Evolutionary conservation across 73 alveolate genomes (phyloP).

Genomic region (Paramecium biaurelia): DNA sequence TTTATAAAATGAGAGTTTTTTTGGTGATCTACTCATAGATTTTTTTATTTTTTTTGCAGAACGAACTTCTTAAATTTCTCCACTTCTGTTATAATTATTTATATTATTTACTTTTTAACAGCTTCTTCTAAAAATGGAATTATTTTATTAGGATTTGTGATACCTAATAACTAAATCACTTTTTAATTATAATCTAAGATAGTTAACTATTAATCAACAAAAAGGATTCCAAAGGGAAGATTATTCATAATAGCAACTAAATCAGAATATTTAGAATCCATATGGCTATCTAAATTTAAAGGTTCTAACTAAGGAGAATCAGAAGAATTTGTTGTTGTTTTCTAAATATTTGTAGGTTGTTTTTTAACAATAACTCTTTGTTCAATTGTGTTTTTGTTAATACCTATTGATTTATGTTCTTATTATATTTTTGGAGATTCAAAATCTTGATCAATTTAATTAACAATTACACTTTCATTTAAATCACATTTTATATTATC

Average conservation of each 20-base stretch:
- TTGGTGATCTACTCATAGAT: not conserved
- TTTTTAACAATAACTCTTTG: not conserved
- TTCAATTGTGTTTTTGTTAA: not conserved
- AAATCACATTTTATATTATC: not conserved
- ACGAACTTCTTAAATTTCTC: not conserved
- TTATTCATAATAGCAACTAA: not conserved
- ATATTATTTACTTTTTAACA: not conserved
- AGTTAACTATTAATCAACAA: not conserved
- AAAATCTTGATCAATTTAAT: not conserved
- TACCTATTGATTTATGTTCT: not conserved
- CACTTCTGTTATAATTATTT: not conserved
- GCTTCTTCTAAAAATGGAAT: constrained; percentile 20
- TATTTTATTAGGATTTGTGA: not conserved
- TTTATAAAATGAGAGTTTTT: not conserved
- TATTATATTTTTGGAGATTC: not conserved
- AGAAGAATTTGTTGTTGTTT: not conserved
- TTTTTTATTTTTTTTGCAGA: not conserved
- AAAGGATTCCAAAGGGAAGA: not conserved
- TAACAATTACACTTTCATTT: not conserved
- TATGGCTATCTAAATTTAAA: not conserved
- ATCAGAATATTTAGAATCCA: not conserved
- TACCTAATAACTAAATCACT: not conserved
- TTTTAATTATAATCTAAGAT: not conserved
- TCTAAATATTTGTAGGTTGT: not conserved
- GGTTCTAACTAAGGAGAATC: not conserved